Conservation (phyloP, 2,329 filamentous ascomycete genomes). For the Atkinsonella hypoxylon region DNA sequence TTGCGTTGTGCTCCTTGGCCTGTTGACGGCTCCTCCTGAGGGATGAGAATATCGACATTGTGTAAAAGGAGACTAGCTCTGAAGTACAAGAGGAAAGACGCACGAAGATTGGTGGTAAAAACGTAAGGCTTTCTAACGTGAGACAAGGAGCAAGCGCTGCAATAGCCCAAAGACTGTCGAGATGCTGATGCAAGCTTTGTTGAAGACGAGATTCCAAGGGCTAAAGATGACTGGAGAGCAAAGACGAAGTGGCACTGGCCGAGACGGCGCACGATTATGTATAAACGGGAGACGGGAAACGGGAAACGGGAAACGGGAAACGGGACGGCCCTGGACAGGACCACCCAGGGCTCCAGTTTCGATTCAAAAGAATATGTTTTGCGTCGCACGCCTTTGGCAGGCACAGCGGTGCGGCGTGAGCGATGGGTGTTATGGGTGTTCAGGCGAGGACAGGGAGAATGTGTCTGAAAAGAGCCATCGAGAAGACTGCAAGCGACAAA, state of each 20-base stretch:
- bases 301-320: conserved; percentile 1
- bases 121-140: not conserved
- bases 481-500: not conserved
- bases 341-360: not conserved
- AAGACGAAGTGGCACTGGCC: not conserved
- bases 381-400: not conserved
- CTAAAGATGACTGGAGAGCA: not conserved
- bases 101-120: too few relatives aligned
- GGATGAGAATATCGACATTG: conserved; percentile 46
- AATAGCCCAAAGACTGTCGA: not conserved
- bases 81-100: too few relatives aligned
- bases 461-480: not conserved
- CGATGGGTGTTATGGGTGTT: not conserved
- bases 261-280: conserved; percentile 1
- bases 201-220: not conserved
- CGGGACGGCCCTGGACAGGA: conserved; percentile 4
- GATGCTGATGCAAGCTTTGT: not conserved
- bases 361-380: not conserved
- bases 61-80: not conserved
- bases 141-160: not conserved
- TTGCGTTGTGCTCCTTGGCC: conserved; percentile 41
- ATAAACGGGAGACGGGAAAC: conserved; percentile 1
- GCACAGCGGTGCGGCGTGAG: conserved; percentile 2
- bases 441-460: not conserved
- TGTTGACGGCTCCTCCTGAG: conserved; percentile 41